These are phyloP conservation scores for Penicillium coprophilum DNA, from an alignment of 495 filamentous ascomycete genomes.

Conservation along the genomic window DNA sequence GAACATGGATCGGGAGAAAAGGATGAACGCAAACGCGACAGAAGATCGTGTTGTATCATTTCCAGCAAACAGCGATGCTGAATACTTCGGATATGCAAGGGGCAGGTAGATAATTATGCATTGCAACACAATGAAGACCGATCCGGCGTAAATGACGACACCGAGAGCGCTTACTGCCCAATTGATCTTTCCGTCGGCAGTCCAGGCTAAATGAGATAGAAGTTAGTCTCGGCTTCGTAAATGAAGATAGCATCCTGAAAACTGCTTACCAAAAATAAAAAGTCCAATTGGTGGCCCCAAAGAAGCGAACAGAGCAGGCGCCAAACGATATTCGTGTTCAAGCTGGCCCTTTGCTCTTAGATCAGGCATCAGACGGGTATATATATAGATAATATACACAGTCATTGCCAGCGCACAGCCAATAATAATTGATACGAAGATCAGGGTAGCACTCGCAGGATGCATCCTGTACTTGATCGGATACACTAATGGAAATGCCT, in stretches of 20 bases:
- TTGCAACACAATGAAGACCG: constrained; percentile 49
- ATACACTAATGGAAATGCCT: constrained; percentile 34
- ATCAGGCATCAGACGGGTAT: neutral
- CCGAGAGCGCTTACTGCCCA: constrained; percentile 58
- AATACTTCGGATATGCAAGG: constrained; percentile 56
- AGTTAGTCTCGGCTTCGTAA: too few species aligned
- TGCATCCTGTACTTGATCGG: constrained; percentile 32
- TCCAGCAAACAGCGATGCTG: constrained; percentile 51
- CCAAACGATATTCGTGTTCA: neutral
- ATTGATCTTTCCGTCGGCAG: constrained; percentile 21
- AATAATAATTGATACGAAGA: constrained; percentile 4
- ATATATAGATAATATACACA: neutral
- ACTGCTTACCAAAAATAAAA: constrained; percentile 10
- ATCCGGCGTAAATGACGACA: constrained; percentile 46
- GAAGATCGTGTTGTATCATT: constrained; percentile 47
- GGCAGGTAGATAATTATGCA: constrained; percentile 57
- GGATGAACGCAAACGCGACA: constrained; percentile 8
- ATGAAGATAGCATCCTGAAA: too few species aligned
- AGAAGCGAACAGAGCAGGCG: constrained; percentile 6
- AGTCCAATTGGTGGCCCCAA: neutral
- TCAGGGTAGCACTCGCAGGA: constrained; percentile 20
- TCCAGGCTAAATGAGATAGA: constrained; percentile 5
- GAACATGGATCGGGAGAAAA: constrained; percentile 9
- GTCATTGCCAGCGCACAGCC: neutral
- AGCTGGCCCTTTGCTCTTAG: neutral